Conservation (phyloP, 2,329 filamentous ascomycete species). For the Pochonia chlamydosporia region DNA sequence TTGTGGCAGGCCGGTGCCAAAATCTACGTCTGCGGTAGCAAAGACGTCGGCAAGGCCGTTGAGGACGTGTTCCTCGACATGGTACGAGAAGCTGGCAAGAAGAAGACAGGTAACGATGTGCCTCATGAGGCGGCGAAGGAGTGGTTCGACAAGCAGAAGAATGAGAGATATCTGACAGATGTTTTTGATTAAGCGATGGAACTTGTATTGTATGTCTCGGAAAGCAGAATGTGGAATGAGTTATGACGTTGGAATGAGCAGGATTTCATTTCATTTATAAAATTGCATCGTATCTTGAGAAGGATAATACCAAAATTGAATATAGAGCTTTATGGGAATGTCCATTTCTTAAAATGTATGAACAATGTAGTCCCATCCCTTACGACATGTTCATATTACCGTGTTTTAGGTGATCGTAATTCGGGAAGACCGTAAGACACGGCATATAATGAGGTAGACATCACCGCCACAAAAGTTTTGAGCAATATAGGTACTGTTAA, state of each 20-base stretch:
- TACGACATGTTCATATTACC: too few species aligned
- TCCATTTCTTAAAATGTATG: too few species aligned
- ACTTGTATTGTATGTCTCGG: neutral
- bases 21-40: constrained; percentile 61
- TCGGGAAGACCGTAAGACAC: too few species aligned
- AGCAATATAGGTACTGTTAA: neutral
- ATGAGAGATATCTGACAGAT: constrained; percentile 54
- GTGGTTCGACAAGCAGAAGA: constrained; percentile 45
- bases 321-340: too few species aligned
- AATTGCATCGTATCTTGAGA: too few species aligned
- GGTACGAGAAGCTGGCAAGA: constrained; percentile 23
- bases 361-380: too few species aligned
- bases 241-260: neutral
- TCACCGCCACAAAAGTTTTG: too few species aligned
- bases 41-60: constrained; percentile 42
- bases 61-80: constrained; percentile 32
- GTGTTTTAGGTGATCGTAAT: too few species aligned
- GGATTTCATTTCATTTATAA: too few species aligned
- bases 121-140: constrained; percentile 33
- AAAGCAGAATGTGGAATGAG: neutral
- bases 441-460: too few species aligned
- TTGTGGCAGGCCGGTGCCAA: constrained; percentile 42
- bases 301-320: too few species aligned
- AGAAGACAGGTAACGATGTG: constrained; percentile 18
- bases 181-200: constrained; percentile 46